These are phyloP conservation scores for Diutina rugosa DNA, from an alignment of 1,139 yeast species.

Conservation along the genomic window DNA sequence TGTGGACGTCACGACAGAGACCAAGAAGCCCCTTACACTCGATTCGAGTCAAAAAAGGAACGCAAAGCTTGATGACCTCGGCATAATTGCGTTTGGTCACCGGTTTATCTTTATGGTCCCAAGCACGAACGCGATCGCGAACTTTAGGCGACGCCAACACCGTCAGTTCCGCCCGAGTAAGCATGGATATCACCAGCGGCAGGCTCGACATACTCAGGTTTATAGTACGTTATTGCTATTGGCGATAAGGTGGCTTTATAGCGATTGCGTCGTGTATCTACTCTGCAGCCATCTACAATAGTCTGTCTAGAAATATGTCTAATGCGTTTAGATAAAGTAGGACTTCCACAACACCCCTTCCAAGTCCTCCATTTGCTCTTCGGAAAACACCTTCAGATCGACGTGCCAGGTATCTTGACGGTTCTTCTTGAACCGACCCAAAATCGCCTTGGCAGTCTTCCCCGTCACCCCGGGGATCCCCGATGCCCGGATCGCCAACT, in stretches of 20 bases:
- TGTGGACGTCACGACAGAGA: background rate
- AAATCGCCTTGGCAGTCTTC: constrained; percentile 67
- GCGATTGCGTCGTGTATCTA: too few species aligned
- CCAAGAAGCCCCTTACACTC: background rate
- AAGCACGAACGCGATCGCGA: background rate
- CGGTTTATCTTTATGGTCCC: background rate
- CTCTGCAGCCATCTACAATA: too few species aligned
- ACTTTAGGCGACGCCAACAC: background rate
- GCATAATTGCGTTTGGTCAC: background rate
- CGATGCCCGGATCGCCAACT: constrained; percentile 57
- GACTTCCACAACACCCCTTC: constrained; percentile 94
- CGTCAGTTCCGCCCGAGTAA: background rate
- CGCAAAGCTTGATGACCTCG: background rate
- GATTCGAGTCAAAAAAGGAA: background rate
- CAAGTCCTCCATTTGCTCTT: constrained; percentile 74
- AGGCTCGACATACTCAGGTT: background rate
- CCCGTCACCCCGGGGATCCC: constrained; percentile 71
- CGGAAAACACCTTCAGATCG: constrained; percentile 65
- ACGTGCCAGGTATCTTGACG: constrained; percentile 96
- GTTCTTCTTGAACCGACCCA: constrained; percentile 81
- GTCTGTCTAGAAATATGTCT: too few species aligned
- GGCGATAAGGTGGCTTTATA: too few species aligned
- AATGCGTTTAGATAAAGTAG: constrained; percentile 51
- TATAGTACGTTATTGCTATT: too few species aligned
- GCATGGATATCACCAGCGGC: background rate